Evolutionary conservation across 106 monocot species (phyloP).

Genomic region (Dioscorea zingiberensis): DNA sequence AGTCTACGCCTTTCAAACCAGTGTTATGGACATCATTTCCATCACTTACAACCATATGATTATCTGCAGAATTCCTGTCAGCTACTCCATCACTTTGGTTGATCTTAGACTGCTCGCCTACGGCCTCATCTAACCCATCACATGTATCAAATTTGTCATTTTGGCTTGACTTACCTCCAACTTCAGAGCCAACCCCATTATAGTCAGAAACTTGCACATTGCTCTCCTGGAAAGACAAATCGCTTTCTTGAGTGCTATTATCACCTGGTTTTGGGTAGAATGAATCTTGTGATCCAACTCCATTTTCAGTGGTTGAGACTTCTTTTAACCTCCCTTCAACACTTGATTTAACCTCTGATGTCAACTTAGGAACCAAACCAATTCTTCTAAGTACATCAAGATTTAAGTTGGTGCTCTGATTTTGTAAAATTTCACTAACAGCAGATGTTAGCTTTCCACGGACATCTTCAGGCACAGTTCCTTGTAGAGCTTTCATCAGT

Average conservation of each 20-base stretch:
- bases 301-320: conserved; percentile 20
- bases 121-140: not conserved
- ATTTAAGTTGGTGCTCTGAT: conserved; percentile 52
- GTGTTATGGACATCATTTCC: conserved; percentile 13
- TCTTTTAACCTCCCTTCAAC: conserved; percentile 32
- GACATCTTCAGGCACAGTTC: conserved; percentile 90
- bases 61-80: conserved; percentile 16
- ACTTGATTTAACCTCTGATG: conserved; percentile 34
- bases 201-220: conserved; percentile 27
- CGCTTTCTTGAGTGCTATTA: conserved; percentile 6
- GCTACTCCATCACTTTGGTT: conserved; percentile 13
- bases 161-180: conserved; percentile 16
- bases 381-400: conserved; percentile 35
- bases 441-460: conserved; percentile 75
- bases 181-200: conserved; percentile 22
- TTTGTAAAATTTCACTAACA: conserved; percentile 62
- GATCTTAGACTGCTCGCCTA: not conserved
- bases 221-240: conserved; percentile 24
- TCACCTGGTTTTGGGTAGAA: conserved; percentile 1
- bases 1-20: conserved; percentile 23
- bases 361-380: conserved; percentile 36
- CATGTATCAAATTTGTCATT: conserved; percentile 22
- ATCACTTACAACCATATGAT: conserved; percentile 11
- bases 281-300: conserved; percentile 15
- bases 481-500: conserved; percentile 86